Evolutionary conservation across 2,329 filamentous ascomycete species (phyloP), one percentile per base, ranked within the genome.

Genomic region (Trichoderma arundinaceum): DNA sequence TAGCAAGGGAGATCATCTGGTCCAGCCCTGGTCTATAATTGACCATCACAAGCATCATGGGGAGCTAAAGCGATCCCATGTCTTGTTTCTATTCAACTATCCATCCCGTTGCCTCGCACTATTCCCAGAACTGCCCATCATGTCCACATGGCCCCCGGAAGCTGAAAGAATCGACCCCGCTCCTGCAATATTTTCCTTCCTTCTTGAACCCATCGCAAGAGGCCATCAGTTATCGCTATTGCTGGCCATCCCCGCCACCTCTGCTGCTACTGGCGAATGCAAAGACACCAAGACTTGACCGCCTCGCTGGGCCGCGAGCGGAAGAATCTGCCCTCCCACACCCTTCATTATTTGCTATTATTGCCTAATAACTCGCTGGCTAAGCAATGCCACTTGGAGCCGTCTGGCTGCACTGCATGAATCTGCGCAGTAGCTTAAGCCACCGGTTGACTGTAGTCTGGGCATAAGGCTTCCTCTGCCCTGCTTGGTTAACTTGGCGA

Each of bases 141-240:
- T 44, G 32, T 54, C 59, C 59, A 63, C 59, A 63, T 54, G 59
- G 38, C 17, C 59, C 57, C 38, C 28, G 13, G 22, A 38, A 63
- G 59, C 59, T 63, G 59, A 63, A 54, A 53, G 48, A 62, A 43
- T 22, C 38, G 33, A 43, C 48, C 46, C 59, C 59, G 35, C 59
- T 62, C 43, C 12, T 28, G 22, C 48, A 53, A 22, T 19, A 38
- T 35, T 33, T 33, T n/a, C 39, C 17, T 43, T 61, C 7, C 48
- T 3, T 9, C 44, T 53, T 48, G 12, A 35, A 6, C 19, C 44
- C 28, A 38, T 59, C 28, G 13, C n/a, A 22, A 41, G 1, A 53
- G 32, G 38, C 28, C 59, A 44, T 46, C 54, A 19, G 7, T 32
- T 10, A n/a, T 44, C 22, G 48, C 12, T 43, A 43, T 38, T 41